Base-by-base conservation (phyloP, 768 basidiomycete genomes). In the Mycena maculata region DNA sequence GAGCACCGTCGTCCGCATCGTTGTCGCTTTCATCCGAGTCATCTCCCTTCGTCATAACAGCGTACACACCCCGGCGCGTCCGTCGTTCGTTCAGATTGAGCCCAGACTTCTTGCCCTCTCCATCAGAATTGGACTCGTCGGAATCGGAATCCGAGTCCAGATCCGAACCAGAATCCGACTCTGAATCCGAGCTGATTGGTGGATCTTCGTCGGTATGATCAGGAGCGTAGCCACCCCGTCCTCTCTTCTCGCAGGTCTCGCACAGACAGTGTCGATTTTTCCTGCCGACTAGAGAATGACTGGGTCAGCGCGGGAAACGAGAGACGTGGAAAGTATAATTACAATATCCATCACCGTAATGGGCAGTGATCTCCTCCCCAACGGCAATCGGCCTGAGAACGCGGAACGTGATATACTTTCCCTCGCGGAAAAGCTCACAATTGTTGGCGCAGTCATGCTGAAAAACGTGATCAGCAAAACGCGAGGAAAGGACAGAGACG, bases 331-430 rank as follows among this genome's bases (percentile, higher is more conserved):
- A 69, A 61, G 45, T 53, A 63, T 41, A 65, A 92, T 81, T 76
- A 95, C 93, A 95, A 77, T 95, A 95, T 49, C 92, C 92, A 79
- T 95, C 92, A 48, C 94, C 94, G 74, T 95, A 95, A 76, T 94
- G 92, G 45, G 94, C 94, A 31, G 93, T 94, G 49, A 95, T 91
- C 78, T 95, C 94, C 78, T 95, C 93, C 33, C 93, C 94, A 27
- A 91, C 80, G 45, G 85, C 83, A 73, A 95, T 94, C 61, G 89
- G 86, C 77, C 89, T 87, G 75, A 94, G 84, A 63, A 92, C 91
- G 44, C 92, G 88, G 79, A 95, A 95, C 28, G 94, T 95, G 80
- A 95, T 95, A 75, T 94, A 93, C 75, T 89, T 88, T 50, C 94
- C 94, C 80, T 94, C 92, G 49, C 94, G 92, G 74, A 95, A 94